phyloP scores from a whole-genome alignment of 495 filamentous ascomycete species.

The Penicillium canariense region DNA sequence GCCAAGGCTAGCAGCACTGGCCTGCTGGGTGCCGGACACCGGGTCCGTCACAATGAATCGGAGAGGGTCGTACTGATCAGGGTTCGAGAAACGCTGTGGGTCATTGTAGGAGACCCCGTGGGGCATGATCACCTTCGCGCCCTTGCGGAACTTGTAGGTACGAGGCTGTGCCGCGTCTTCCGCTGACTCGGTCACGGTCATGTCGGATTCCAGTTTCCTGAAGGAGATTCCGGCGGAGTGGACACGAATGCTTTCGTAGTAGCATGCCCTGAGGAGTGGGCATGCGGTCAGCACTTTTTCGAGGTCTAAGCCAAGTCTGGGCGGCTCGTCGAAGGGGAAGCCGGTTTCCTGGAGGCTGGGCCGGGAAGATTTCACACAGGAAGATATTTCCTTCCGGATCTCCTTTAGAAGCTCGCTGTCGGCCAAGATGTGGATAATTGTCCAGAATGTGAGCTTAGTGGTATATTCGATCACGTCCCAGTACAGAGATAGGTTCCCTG shows the following conservation, averaged over 20 bases:
- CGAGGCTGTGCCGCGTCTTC: constrained; percentile 39
- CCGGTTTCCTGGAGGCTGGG: constrained; percentile 47
- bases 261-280: constrained; percentile 51
- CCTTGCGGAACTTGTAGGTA: constrained; percentile 47
- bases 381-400: constrained; percentile 52
- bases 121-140: constrained; percentile 47
- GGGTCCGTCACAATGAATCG: constrained; percentile 48
- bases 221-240: constrained; percentile 48
- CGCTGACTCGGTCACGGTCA: constrained; percentile 43
- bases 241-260: constrained; percentile 54
- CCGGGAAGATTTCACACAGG: constrained; percentile 44
- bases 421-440: constrained; percentile 51
- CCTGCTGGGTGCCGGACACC: constrained; percentile 29
- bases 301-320: constrained; percentile 47
- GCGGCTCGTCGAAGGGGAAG: constrained; percentile 51
- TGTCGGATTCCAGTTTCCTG: constrained; percentile 41
- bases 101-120: constrained; percentile 52
- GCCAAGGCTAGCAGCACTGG: constrained; percentile 28
- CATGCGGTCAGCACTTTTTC: constrained; percentile 46
- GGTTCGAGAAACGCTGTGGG: constrained; percentile 46
- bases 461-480: constrained; percentile 56
- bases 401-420: constrained; percentile 43
- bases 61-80: constrained; percentile 50
- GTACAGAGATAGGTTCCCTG: constrained; percentile 42
- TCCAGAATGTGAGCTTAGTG: constrained; percentile 55